Base-by-base conservation (phyloP, 345 rosid genomes). In the Gossypioides kirkii region DNA sequence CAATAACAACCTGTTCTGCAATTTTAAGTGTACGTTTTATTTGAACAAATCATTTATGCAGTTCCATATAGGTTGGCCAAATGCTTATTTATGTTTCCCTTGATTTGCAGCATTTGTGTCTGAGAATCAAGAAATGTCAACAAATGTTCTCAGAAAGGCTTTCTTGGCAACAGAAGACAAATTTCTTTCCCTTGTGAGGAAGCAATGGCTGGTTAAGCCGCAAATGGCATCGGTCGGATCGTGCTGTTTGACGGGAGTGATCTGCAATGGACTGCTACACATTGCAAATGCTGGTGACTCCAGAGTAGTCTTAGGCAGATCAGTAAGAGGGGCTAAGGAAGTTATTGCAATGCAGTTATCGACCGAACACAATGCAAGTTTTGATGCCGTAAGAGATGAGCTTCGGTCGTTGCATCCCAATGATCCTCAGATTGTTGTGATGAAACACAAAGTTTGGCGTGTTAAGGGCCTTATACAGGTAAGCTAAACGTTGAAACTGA, bases 381-480 rank as follows among this genome's bases (percentile, higher is more conserved):
- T 84, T 8, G 87, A 86, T 54, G 81, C 89, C 22, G 86, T 85
- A 7, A 86, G 98, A 76, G 81, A 90, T 13, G 92, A 94, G 77
- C 84, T 94, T 17, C 82, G 75, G 63, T 80, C 88, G 3, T 56
- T 76, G 69, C 96, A 94, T 80, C 94, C 97, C n/a, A 10, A 84
- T 60, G 97, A 90, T 80, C 78, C 88, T 0, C 79, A 81, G 62
- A 89, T 90, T 59, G 91, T 89, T 32, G 78, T 81, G 70, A 49
- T 81, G 88, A 90, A 83, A 70, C 96, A 91, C 79, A 77, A 73
- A 36, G 82, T 82, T 55, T 91, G 98, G 97, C 92, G 96, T 18
- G 96, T 91, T 18, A 91, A 91, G 76, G 97, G 97, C 59, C 69
- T 91, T 59, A 88, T 91, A 65, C 94, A 90, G 98, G 98, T 23